These are phyloP conservation scores for Starmerella davenportii DNA, from an alignment of 805 yeast species.

Conservation along the genomic window DNA sequence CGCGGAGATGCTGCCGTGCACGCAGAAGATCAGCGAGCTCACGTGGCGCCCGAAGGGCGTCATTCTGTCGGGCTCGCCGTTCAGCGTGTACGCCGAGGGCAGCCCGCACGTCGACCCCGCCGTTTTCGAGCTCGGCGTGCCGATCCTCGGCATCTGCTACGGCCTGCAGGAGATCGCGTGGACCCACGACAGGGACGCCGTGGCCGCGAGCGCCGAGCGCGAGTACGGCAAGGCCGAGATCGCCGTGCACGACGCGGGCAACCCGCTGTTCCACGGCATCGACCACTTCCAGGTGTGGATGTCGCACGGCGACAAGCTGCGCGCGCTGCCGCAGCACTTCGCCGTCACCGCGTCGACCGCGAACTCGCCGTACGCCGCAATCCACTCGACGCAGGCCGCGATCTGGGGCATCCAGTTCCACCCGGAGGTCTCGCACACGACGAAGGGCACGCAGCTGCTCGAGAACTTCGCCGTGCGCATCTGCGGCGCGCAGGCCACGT, in stretches of 20 bases:
- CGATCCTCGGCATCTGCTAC: constrained; percentile 93
- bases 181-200: constrained; percentile 66
- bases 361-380: constrained; percentile 92
- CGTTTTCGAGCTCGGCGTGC: constrained; percentile 76
- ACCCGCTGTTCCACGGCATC: constrained; percentile 69
- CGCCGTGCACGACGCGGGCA: constrained; percentile 45
- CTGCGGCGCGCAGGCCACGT: constrained; percentile 72
- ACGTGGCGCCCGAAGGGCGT: constrained; percentile 93
- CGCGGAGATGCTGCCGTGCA: constrained; percentile 98
- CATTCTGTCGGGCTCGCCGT: constrained; percentile 92
- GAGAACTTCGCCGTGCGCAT: constrained; percentile 85
- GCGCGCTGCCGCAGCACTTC: constrained; percentile 76
- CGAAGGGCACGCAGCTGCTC: constrained; percentile 70
- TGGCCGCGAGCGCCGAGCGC: constrained; percentile 89
- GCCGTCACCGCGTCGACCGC: constrained; percentile 75
- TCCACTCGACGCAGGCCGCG: constrained; percentile 50
- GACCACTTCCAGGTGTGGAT: constrained; percentile 96
- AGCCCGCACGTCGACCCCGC: constrained; percentile 97
- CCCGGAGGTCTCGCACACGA: constrained; percentile 95
- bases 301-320: constrained; percentile 96
- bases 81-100: constrained; percentile 86
- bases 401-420: constrained; percentile 97
- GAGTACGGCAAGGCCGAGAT: constrained; percentile 95
- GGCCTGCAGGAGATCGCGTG: constrained; percentile 99
- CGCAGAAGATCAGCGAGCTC: constrained; percentile 85